Percentiles rank a stretch among this genome's conserved stretches.
Evolutionary conservation across 1,139 yeast species (phyloP).

Genomic region (Kodamaea sp.): DNA sequence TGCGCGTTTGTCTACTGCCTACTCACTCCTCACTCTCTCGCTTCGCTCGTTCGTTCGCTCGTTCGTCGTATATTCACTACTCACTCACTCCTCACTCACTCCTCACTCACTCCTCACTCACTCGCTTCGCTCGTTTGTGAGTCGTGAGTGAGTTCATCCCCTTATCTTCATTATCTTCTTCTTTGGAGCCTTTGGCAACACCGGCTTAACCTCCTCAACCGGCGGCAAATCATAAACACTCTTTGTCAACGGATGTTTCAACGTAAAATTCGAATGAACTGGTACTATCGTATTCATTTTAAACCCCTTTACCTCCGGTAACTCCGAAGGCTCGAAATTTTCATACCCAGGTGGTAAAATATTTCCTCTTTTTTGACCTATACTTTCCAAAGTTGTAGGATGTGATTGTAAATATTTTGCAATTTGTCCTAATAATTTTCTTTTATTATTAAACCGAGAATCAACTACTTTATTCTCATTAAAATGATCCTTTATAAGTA

Average conservation of each 20-base stretch:
- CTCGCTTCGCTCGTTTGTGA: too few relatives aligned
- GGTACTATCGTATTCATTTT: constrained; percentile 85
- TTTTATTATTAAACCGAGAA: constrained; percentile 51
- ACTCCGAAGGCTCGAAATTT: constrained; percentile 52
- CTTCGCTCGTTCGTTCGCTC: too few relatives aligned
- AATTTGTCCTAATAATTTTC: constrained; percentile 60
- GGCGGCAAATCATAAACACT: constrained; percentile 58
- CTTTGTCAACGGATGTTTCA: constrained; percentile 84
- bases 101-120: too few relatives aligned
- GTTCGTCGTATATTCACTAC: too few relatives aligned
- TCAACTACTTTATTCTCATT: constrained; percentile 39
- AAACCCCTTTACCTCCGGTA: constrained; percentile 81
- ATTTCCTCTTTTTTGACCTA: constrained; percentile 49
- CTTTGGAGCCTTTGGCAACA: constrained; percentile 49
- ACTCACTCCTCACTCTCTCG: too few relatives aligned
- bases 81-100: too few relatives aligned
- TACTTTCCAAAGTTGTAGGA: constrained; percentile 67
- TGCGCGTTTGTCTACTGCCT: too few relatives aligned
- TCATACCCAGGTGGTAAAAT: constrained; percentile 62
- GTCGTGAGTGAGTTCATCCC: too few relatives aligned
- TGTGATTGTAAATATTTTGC: constrained; percentile 60
- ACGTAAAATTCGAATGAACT: constrained; percentile 68
- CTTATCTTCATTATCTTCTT: constrained; percentile 50
- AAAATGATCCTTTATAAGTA: constrained; percentile 48
- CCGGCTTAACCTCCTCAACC: constrained; percentile 33